Conservation (phyloP, 495 filamentous ascomycete genomes). For the Hyphodiscus hymeniophilus region DNA sequence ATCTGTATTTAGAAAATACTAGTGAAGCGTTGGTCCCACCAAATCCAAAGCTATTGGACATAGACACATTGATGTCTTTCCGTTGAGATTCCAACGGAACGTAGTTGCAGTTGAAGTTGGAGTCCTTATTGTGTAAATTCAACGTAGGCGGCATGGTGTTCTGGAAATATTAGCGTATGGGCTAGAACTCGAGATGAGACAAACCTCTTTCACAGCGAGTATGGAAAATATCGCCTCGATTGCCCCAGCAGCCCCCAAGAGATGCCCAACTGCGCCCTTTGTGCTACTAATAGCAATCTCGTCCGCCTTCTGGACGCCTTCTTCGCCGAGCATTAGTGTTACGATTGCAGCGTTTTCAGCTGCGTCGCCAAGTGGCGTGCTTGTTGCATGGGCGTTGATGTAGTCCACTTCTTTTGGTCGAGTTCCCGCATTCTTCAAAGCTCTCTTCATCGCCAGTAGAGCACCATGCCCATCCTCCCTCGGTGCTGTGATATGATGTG, state of each 20-base stretch:
- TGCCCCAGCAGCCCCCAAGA: conserved; percentile 84
- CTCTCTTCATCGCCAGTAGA: conserved; percentile 73
- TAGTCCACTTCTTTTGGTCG: conserved; percentile 72
- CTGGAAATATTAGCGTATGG: conserved; percentile 33
- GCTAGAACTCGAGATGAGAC: background rate
- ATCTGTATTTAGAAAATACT: conserved; percentile 56
- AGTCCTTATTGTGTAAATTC: conserved; percentile 61
- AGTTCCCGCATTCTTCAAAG: conserved; percentile 64
- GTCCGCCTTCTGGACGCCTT: conserved; percentile 50
- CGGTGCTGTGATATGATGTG: conserved; percentile 87
- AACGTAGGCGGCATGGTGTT: conserved; percentile 78
- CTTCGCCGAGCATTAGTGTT: conserved; percentile 61
- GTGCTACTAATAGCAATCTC: conserved; percentile 84
- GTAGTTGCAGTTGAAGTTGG: conserved; percentile 82
- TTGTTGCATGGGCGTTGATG: conserved; percentile 92
- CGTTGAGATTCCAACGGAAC: conserved; percentile 63
- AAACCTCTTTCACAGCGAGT: conserved; percentile 50
- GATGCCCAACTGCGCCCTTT: conserved; percentile 87
- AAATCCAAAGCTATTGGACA: conserved; percentile 98
- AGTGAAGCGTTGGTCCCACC: conserved; percentile 92
- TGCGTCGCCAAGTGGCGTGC: conserved; percentile 73
- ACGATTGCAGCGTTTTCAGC: conserved; percentile 86
- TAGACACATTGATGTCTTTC: conserved; percentile 59
- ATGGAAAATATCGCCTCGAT: conserved; percentile 82
- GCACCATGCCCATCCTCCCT: conserved; percentile 74